These are phyloP conservation scores for Orbilia javanica DNA, from an alignment of 2,329 filamentous ascomycete genomes.

Conservation along the genomic window DNA sequence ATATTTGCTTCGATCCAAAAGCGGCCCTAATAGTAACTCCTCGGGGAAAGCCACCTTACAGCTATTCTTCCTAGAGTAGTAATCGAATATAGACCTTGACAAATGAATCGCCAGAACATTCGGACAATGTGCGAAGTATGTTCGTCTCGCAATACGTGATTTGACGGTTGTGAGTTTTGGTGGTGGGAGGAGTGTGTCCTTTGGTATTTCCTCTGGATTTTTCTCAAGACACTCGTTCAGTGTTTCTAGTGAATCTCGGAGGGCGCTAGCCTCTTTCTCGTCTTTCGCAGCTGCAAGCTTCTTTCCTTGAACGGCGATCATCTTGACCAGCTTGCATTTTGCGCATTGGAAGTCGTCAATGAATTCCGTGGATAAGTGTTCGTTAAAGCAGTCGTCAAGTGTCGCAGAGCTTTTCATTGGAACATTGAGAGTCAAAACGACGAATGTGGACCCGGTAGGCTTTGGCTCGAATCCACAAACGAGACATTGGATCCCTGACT, in stretches of 20 bases:
- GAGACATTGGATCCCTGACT: conserved; percentile 94
- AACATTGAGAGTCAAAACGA: conserved; percentile 90
- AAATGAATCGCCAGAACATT: conserved; percentile 92
- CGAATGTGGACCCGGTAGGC: conserved; percentile 84
- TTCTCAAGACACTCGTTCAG: conserved; percentile 78
- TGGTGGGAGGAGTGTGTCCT: conserved; percentile 80
- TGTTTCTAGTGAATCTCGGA: conserved; percentile 65
- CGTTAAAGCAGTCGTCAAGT: conserved; percentile 89
- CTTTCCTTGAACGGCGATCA: conserved; percentile 74
- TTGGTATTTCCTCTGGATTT: conserved; percentile 82
- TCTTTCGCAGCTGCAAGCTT: conserved; percentile 68
- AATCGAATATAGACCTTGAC: conserved; percentile 91
- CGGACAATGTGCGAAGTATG: conserved; percentile 86
- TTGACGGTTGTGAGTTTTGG: conserved; percentile 74
- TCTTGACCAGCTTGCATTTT: conserved; percentile 87
- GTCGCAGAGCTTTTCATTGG: conserved; percentile 85
- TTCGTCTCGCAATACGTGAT: conserved; percentile 86
- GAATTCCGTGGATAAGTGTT: conserved; percentile 91
- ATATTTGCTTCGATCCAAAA: conserved; percentile 83
- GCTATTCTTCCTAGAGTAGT: conserved; percentile 87
- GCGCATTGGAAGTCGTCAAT: conserved; percentile 98
- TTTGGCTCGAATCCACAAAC: conserved; percentile 91
- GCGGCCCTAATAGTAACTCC: conserved; percentile 81
- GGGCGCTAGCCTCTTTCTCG: conserved; percentile 35
- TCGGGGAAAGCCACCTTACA: conserved; percentile 95